These are phyloP conservation scores for Venturia oleaginea DNA, from an alignment of 2,329 filamentous ascomycete species.

Conservation along the genomic window DNA sequence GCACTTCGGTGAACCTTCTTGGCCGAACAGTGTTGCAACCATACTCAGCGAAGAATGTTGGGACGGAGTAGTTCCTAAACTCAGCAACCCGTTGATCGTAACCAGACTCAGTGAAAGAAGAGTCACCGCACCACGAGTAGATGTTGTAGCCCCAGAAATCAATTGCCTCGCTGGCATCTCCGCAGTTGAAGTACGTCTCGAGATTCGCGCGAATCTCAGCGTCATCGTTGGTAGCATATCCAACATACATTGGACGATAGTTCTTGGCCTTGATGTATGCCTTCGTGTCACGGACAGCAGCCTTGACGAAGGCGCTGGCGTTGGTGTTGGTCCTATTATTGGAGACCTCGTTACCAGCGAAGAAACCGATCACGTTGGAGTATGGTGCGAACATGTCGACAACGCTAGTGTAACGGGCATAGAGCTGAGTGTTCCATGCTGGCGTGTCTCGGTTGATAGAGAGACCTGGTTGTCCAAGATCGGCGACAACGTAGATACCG, in stretches of 20 bases:
- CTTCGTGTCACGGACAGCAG: conserved; percentile 93
- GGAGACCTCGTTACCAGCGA: conserved; percentile 95
- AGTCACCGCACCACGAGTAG: conserved; percentile 96
- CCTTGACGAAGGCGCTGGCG: conserved; percentile 93
- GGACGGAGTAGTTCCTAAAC: conserved; percentile 82
- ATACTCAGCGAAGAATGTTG: conserved; percentile 97
- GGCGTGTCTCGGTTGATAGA: conserved; percentile 82
- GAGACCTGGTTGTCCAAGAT: conserved; percentile 68
- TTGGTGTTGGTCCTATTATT: conserved; percentile 82
- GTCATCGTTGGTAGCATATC: conserved; percentile 95
- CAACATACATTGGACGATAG: conserved; percentile 75
- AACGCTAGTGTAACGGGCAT: conserved; percentile 71
- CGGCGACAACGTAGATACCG: conserved; percentile 91
- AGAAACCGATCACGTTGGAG: conserved; percentile 92
- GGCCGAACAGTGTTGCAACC: conserved; percentile 73
- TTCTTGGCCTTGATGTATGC: conserved; percentile 75
- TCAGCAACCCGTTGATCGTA: conserved; percentile 77
- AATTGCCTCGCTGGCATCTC: conserved; percentile 56
- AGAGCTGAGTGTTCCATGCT: conserved; percentile 70
- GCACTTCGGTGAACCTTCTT: conserved; percentile 79
- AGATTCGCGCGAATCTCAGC: conserved; percentile 70
- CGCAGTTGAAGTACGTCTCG: conserved; percentile 92
- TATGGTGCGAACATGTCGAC: conserved; percentile 75
- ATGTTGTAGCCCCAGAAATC: conserved; percentile 99
- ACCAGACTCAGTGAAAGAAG: conserved; percentile 64